phyloP scores from a whole-genome alignment of 768 basidiomycete species.

The Epithele typhae region DNA sequence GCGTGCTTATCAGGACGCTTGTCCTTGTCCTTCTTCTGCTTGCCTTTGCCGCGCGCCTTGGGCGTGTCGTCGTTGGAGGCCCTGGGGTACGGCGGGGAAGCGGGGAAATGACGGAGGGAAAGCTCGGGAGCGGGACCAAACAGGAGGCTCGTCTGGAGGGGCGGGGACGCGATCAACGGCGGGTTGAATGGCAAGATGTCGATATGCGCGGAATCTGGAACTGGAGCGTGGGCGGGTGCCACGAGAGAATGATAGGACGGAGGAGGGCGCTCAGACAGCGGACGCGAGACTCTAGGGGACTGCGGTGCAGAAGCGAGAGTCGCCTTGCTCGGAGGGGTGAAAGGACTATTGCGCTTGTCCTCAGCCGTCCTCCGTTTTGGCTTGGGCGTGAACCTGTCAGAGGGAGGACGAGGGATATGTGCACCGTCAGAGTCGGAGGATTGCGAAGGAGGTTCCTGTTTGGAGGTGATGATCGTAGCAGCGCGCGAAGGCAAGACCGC shows the following conservation, averaged over 20 bases:
- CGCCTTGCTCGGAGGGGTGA: slow-evolving; percentile 3
- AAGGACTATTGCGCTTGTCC: slow-evolving; percentile 28
- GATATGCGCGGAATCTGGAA: slow-evolving; percentile 17
- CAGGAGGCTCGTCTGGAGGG: slow-evolving; percentile 51
- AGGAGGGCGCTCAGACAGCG: background rate
- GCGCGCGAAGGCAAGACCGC: background rate
- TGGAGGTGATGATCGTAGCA: background rate
- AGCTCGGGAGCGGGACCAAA: slow-evolving; percentile 31
- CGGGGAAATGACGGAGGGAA: slow-evolving; percentile 5
- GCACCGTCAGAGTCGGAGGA: no score
- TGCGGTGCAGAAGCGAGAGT: background rate
- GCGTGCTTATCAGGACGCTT: no score
- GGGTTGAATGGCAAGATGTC: slow-evolving; percentile 54
- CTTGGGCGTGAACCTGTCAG: slow-evolving; percentile 38
- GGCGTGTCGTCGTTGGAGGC: background rate
- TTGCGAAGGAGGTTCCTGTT: no score
- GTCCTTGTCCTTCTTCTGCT: no score
- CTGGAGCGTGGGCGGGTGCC: slow-evolving; percentile 6
- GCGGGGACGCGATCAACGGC: slow-evolving; percentile 50
- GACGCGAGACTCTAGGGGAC: background rate
- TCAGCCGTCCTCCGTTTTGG: slow-evolving; percentile 31
- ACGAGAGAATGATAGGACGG: background rate
- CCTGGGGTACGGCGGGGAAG: background rate
- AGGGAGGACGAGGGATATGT: slow-evolving; percentile 1
- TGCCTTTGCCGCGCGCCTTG: background rate